These are phyloP conservation scores for Fraxinus excelsior DNA, from an alignment of 257 asterid species.

Conservation along the genomic window DNA sequence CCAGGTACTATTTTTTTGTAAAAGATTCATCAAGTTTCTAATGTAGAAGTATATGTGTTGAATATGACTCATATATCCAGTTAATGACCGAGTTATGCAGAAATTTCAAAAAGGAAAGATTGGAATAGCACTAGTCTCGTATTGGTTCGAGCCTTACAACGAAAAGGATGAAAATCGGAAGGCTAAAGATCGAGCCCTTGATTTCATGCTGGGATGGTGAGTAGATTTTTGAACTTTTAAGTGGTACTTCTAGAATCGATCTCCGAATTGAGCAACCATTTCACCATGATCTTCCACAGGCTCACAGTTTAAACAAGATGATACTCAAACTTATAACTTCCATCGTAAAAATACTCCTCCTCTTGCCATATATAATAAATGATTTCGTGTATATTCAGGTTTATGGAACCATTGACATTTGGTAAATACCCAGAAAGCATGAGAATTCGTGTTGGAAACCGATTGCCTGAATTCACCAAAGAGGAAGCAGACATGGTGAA, in stretches of 20 bases:
- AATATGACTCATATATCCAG: neutral
- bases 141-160: conserved; percentile 40
- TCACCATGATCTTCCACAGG: neutral
- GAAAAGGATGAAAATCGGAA: neutral
- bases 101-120: conserved; percentile 39
- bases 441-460: conserved; percentile 32
- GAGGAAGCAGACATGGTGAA: conserved; percentile 29
- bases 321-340: neutral
- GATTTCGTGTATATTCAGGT: conserved; percentile 25
- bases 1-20: conserved; percentile 24
- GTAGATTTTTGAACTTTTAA: conserved; percentile 2
- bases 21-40: neutral
- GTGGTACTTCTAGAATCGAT: neutral
- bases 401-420: conserved; percentile 42
- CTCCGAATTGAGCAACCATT: neutral
- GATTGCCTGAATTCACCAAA: conserved; percentile 39
- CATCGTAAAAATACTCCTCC: neutral
- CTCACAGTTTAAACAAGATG: neutral
- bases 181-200: conserved; percentile 40
- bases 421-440: conserved; percentile 48
- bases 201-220: conserved; percentile 63
- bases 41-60: neutral
- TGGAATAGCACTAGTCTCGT: conserved; percentile 37
- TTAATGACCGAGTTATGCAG: conserved; percentile 15
- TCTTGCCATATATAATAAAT: neutral